Percentiles rank a stretch among this genome's conserved stretches.
phyloP scores from a whole-genome alignment of 2,329 filamentous ascomycete genomes.

The Clarireedia hainanense region DNA sequence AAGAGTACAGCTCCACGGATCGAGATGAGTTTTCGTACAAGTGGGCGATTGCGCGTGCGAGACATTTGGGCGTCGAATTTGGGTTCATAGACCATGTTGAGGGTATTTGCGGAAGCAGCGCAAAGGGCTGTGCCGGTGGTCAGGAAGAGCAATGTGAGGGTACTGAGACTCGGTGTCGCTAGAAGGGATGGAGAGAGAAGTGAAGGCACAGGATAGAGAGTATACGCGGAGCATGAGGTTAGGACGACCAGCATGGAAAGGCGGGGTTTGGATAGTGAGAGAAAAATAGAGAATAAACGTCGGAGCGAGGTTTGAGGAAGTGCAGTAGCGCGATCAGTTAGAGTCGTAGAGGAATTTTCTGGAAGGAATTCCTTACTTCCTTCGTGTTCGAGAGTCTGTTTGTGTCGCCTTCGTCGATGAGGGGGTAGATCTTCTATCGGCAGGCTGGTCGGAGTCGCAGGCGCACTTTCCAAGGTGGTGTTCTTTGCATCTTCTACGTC shows the following conservation, averaged over 20 bases:
- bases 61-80: slow-evolving; percentile 87
- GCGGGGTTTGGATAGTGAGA: slow-evolving; percentile 92
- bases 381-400: slow-evolving; percentile 18
- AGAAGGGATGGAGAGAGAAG: slow-evolving; percentile 65
- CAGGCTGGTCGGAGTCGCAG: background rate
- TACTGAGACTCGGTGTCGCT: slow-evolving; percentile 69
- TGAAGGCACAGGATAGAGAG: slow-evolving; percentile 84
- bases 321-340: slow-evolving; percentile 44
- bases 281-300: slow-evolving; percentile 68
- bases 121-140: slow-evolving; percentile 83
- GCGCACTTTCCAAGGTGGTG: background rate
- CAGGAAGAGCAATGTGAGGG: slow-evolving; percentile 85
- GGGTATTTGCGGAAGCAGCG: slow-evolving; percentile 82
- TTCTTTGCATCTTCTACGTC: background rate
- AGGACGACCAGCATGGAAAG: slow-evolving; percentile 87
- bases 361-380: slow-evolving; percentile 29
- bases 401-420: slow-evolving; percentile 27
- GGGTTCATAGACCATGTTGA: slow-evolving; percentile 97
- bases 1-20: slow-evolving; percentile 67
- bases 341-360: slow-evolving; percentile 46
- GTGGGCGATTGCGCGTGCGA: slow-evolving; percentile 81
- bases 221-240: slow-evolving; percentile 83
- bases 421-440: slow-evolving; percentile 20
- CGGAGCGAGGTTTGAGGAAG: slow-evolving; percentile 45
- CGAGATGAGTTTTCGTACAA: slow-evolving; percentile 75